These are phyloP conservation scores for Lachancea fermentati DNA, from an alignment of 805 yeast species.

Conservation along the genomic window DNA sequence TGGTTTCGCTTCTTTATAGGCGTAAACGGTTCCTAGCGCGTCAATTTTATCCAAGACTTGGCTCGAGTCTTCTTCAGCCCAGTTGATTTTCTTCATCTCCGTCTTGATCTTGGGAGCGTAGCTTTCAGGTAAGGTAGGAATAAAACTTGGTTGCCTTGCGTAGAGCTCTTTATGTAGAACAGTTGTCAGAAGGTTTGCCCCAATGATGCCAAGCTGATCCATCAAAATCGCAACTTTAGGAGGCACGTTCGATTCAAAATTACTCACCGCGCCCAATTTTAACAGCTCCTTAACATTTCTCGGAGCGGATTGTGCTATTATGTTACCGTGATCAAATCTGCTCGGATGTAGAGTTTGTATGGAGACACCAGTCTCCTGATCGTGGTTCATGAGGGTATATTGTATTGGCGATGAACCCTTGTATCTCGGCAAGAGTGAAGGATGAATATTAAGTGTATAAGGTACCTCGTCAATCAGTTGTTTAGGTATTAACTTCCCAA, in stretches of 20 bases:
- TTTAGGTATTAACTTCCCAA: conserved; percentile 74
- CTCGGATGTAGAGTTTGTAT: conserved; percentile 87
- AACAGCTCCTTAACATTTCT: conserved; percentile 14
- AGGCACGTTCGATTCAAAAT: conserved; percentile 39
- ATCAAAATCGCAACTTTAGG: conserved; percentile 33
- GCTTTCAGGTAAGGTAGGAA: conserved; percentile 16
- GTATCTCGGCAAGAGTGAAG: conserved; percentile 75
- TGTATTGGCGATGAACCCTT: conserved; percentile 92
- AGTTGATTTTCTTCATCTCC: conserved; percentile 39
- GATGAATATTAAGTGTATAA: conserved; percentile 84
- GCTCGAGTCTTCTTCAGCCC: conserved; percentile 38
- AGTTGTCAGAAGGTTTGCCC: conserved; percentile 49
- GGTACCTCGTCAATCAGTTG: conserved; percentile 42
- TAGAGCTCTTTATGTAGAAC: conserved; percentile 37
- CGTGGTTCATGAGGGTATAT: conserved; percentile 61
- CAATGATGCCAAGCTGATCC: conserved; percentile 49
- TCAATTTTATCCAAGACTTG: conserved; percentile 39
- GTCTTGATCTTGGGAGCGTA: conserved; percentile 54
- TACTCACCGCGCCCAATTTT: conserved; percentile 33
- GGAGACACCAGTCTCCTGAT: conserved; percentile 69
- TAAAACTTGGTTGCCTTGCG: conserved; percentile 6
- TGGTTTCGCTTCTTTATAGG: conserved; percentile 37
- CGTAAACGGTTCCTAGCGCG: conserved; percentile 52
- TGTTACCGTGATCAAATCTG: conserved; percentile 73
- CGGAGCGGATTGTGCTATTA: conserved; percentile 51